Percentiles rank a stretch among this genome's conserved stretches.
These are phyloP conservation scores for Didymella pinodella DNA, from an alignment of 2,329 filamentous ascomycete species.

Conservation along the genomic window DNA sequence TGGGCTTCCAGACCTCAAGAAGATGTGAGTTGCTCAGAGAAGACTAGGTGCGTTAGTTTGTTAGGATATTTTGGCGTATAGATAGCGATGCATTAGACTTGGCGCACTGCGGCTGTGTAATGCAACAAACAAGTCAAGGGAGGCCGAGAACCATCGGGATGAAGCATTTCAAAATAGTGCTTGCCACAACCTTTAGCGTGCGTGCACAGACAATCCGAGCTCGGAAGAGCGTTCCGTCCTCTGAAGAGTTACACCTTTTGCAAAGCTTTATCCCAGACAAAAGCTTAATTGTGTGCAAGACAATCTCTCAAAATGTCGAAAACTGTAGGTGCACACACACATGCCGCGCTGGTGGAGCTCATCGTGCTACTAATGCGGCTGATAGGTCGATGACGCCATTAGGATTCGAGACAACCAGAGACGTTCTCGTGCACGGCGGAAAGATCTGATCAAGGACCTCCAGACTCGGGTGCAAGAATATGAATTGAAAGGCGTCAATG, in stretches of 20 bases:
- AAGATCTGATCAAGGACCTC: conserved; percentile 73
- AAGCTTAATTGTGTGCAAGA: not conserved
- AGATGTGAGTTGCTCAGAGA: not conserved
- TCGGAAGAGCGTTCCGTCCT: conserved; percentile 8
- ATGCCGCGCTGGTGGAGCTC: not conserved
- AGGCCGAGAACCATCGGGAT: conserved; percentile 4
- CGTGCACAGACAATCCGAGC: conserved; percentile 10
- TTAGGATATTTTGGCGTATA: not conserved
- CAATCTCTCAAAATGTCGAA: conserved; percentile 15
- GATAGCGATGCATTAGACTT: not conserved
- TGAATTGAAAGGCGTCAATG: conserved; percentile 69
- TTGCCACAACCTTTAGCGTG: conserved; percentile 15
- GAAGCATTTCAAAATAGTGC: conserved; percentile 5
- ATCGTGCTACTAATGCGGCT: conserved; percentile 6
- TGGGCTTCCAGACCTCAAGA: conserved; percentile 6
- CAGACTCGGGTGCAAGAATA: conserved; percentile 68
- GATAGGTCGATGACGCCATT: conserved; percentile 20
- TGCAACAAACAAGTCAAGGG: not conserved
- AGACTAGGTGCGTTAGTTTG: not conserved
- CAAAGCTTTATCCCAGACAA: conserved; percentile 8
- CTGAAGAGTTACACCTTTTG: not conserved
- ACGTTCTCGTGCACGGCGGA: conserved; percentile 72
- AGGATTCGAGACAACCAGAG: conserved; percentile 79
- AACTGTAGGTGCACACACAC: conserved; percentile 4
- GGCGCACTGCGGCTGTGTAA: not conserved